A percentile compares a stretch with the other conserved stretches of the same genome.
Evolutionary conservation across 768 basidiomycete species (phyloP).

Genomic region (Suillus americanus): DNA sequence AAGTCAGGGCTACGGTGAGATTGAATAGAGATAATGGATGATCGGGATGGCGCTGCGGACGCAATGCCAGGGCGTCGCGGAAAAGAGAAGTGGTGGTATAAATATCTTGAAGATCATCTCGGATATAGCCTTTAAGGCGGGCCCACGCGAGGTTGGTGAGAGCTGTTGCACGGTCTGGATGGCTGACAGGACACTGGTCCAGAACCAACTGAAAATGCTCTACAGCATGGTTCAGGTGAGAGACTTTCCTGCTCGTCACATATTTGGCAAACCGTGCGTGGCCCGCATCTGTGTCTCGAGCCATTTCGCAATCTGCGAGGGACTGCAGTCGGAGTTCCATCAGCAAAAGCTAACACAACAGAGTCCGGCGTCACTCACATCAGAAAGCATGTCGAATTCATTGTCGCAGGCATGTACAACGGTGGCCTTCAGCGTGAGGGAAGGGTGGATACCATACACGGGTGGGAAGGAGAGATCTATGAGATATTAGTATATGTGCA

Average conservation of each 20-base stretch:
- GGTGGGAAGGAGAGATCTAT: not conserved
- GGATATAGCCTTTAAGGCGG: not conserved
- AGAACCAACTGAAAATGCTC: not conserved
- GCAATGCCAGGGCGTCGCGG: conserved; percentile 7
- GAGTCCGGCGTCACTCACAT: not conserved
- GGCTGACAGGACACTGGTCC: not conserved
- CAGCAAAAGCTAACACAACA: not conserved
- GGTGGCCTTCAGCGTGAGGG: not conserved
- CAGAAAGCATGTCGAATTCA: not conserved
- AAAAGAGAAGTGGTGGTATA: not conserved
- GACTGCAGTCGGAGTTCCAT: not conserved
- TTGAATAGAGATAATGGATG: conserved; percentile 7
- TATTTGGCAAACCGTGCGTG: not conserved
- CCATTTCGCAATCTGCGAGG: not conserved
- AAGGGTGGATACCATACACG: not conserved
- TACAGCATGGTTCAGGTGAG: not conserved
- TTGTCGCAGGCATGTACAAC: not conserved
- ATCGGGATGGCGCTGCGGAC: conserved; percentile 8
- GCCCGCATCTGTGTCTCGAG: not conserved
- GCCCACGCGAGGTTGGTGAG: conserved; percentile 1
- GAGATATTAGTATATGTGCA: not conserved
- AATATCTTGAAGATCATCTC: not conserved
- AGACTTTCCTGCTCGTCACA: not conserved
- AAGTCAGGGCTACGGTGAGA: conserved; percentile 13
- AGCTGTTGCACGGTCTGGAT: not conserved